Percentiles rank a stretch among this genome's conserved stretches.
Conservation (phyloP, 2,329 filamentous ascomycete genomes). For the Cladosporium sp. region DNA sequence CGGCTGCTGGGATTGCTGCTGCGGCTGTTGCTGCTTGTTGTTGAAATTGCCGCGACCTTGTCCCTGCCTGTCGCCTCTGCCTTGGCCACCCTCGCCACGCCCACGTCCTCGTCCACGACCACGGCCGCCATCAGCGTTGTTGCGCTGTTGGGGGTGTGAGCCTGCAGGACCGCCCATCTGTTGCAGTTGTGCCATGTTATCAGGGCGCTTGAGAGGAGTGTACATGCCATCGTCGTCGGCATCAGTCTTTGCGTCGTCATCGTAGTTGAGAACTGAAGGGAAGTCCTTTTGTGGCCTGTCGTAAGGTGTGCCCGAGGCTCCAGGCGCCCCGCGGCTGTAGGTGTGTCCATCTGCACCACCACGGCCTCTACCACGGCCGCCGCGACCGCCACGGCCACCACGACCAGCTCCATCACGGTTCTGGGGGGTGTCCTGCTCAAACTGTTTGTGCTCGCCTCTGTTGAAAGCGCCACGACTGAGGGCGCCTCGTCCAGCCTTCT, state of each 20-base stretch:
- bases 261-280: slow-evolving; percentile 9
- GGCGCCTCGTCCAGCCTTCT: slow-evolving; percentile 31
- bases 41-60: slow-evolving; percentile 28
- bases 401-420: not conserved
- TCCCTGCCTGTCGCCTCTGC: slow-evolving; percentile 32
- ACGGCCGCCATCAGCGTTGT: slow-evolving; percentile 24
- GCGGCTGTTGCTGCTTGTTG: slow-evolving; percentile 17
- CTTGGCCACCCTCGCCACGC: slow-evolving; percentile 19
- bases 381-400: slow-evolving; percentile 20
- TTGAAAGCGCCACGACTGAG: slow-evolving; percentile 26
- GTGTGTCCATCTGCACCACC: not conserved
- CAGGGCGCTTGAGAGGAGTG: slow-evolving; percentile 48
- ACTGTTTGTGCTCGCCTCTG: slow-evolving; percentile 6
- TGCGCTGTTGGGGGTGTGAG: slow-evolving; percentile 30
- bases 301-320: slow-evolving; percentile 5
- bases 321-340: slow-evolving; percentile 12
- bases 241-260: slow-evolving; percentile 14
- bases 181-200: slow-evolving; percentile 49
- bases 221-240: slow-evolving; percentile 37
- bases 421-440: not conserved
- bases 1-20: not conserved
- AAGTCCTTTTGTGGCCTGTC: slow-evolving; percentile 20
- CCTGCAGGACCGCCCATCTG: slow-evolving; percentile 39
- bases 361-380: slow-evolving; percentile 16
- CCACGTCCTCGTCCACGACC: slow-evolving; percentile 32